phyloP scores from a whole-genome alignment of 441 rosid genomes.

The Croton setiger region DNA sequence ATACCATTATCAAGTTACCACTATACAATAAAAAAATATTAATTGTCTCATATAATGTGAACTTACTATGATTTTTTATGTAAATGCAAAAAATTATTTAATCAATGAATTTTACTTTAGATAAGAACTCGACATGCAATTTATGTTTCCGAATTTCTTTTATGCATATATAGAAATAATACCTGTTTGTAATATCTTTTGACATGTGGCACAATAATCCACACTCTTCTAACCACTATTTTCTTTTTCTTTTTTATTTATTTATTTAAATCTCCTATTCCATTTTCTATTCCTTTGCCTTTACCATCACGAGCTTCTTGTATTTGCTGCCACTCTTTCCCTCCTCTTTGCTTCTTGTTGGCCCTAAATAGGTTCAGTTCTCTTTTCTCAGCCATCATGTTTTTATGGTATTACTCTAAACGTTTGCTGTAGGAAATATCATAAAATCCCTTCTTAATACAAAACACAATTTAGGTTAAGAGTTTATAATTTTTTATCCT shows the following conservation, averaged over 20 bases:
- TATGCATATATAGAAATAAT: conserved; percentile 16
- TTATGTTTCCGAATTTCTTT: too few relatives aligned
- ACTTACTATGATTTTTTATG: too few relatives aligned
- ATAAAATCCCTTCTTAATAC: too few relatives aligned
- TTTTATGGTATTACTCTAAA: neutral
- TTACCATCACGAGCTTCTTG: conserved; percentile 4
- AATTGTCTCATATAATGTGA: too few relatives aligned
- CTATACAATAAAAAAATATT: too few relatives aligned
- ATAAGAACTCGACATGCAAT: too few relatives aligned
- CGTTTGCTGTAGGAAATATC: too few relatives aligned
- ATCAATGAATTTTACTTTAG: too few relatives aligned
- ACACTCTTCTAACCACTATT: conserved; percentile 18
- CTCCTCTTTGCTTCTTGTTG: neutral
- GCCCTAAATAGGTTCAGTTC: conserved; percentile 7
- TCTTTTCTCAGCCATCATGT: neutral
- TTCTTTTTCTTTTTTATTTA: neutral
- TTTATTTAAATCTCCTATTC: neutral
- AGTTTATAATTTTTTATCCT: too few relatives aligned
- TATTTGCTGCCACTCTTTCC: conserved; percentile 7
- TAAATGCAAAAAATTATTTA: too few relatives aligned
- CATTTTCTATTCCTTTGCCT: neutral
- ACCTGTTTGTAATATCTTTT: conserved; percentile 32
- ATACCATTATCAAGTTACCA: too few relatives aligned
- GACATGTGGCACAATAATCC: conserved; percentile 31
- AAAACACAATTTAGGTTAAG: too few relatives aligned